These are phyloP conservation scores for Sphaerobolus stellatus DNA, from an alignment of 1,284 basidiomycete genomes.

Conservation along the genomic window DNA sequence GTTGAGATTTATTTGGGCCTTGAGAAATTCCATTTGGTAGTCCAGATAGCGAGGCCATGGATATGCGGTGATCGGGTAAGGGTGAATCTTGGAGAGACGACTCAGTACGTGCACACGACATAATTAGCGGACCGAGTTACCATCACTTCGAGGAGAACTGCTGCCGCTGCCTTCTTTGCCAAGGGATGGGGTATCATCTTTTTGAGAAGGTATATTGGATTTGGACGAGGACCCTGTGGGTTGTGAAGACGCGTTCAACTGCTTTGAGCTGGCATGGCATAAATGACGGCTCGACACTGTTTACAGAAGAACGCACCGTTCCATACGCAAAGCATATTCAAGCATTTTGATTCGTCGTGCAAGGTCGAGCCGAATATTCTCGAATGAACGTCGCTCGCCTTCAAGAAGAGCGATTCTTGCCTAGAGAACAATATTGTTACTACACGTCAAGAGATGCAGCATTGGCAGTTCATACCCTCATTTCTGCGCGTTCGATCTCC, in stretches of 20 bases:
- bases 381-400: slow-evolving; percentile 93
- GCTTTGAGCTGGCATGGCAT: slow-evolving; percentile 64
- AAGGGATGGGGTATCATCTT: slow-evolving; percentile 60
- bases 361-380: slow-evolving; percentile 95
- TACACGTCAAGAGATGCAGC: slow-evolving; percentile 26
- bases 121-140: slow-evolving; percentile 10
- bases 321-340: slow-evolving; percentile 92
- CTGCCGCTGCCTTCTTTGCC: slow-evolving; percentile 76
- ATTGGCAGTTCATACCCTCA: slow-evolving; percentile 69
- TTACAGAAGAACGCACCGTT: slow-evolving; percentile 65
- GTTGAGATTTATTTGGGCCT: slow-evolving; percentile 48
- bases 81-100: slow-evolving; percentile 56
- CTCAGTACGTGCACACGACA: slow-evolving; percentile 10
- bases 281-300: background rate
- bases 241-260: slow-evolving; percentile 58
- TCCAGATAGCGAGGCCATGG: slow-evolving; percentile 25
- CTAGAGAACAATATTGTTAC: slow-evolving; percentile 40
- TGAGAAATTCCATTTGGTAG: slow-evolving; percentile 52
- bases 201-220: slow-evolving; percentile 58
- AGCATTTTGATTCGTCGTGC: slow-evolving; percentile 98
- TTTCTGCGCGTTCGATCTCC: slow-evolving; percentile 99
- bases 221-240: slow-evolving; percentile 59
- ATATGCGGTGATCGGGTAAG: slow-evolving; percentile 58
- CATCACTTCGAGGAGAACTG: slow-evolving; percentile 75
- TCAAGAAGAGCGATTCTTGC: slow-evolving; percentile 97